Conservation (phyloP, 805 yeast species). For the Metschnikowia henanensis region DNA sequence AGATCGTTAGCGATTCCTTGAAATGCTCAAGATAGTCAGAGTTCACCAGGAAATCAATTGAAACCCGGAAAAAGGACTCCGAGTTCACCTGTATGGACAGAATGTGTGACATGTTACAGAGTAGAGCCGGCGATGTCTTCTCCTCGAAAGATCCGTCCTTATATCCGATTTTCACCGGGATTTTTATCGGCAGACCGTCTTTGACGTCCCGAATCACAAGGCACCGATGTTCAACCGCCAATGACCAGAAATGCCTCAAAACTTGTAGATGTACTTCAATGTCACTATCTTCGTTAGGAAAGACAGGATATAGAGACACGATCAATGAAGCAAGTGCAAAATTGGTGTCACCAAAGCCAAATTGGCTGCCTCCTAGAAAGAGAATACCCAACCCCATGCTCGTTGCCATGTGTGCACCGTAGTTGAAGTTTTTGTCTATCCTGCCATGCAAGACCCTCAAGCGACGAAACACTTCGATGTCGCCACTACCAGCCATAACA, state of each 20-base stretch:
- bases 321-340: constrained; percentile 69
- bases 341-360: constrained; percentile 65
- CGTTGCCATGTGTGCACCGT: constrained; percentile 74
- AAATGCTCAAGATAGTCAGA: constrained; percentile 45
- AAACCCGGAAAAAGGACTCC: constrained; percentile 53
- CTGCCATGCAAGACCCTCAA: constrained; percentile 68
- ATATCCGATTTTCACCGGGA: constrained; percentile 39
- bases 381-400: constrained; percentile 85
- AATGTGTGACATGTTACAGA: constrained; percentile 60
- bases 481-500: constrained; percentile 91
- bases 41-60: constrained; percentile 42
- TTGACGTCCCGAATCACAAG: constrained; percentile 72
- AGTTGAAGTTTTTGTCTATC: constrained; percentile 46
- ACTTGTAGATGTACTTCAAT: constrained; percentile 77
- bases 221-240: constrained; percentile 80
- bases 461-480: constrained; percentile 72
- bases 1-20: constrained; percentile 46
- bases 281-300: constrained; percentile 46
- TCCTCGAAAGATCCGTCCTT: constrained; percentile 36
- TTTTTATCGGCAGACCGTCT: constrained; percentile 54
- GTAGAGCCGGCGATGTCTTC: constrained; percentile 60
- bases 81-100: constrained; percentile 45
- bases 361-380: constrained; percentile 92
- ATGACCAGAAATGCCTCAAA: constrained; percentile 85
- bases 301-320: constrained; percentile 76